Base-by-base conservation (phyloP, 352 stramenopile genomes). In the Peronospora destructor region DNA sequence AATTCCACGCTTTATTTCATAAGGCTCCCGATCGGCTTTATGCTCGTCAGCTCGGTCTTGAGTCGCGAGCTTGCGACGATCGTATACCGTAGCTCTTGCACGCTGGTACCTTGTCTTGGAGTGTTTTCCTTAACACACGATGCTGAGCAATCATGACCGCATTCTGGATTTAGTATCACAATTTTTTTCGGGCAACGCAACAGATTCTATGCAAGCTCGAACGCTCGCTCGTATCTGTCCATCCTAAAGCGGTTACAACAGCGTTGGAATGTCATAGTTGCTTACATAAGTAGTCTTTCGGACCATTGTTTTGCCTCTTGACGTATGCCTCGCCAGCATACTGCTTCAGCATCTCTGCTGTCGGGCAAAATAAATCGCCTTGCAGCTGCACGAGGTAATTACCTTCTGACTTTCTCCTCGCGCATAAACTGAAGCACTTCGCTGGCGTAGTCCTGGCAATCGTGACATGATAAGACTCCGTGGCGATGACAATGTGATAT, bases 381-480 rank as follows among this genome's bases (percentile, higher is more conserved):
- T 46, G 33, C 92, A 81, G 2, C 72, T 74, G 47, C 84, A 94
- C 84, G 66, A 19, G 81, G 81, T 16, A 94, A 47, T 10, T 56
- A 42, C n/a, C 76, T 30, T 12, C 53, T 64, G 10, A 91, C 61
- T 13, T 68, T 79, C 29, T 90, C 45, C 38, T 74, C 62, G 56
- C 75, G 83, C 3, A 76, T 33, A 61, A 83, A 87, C 16, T 12
- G 48, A 35, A 42, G 59, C 19, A 50, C 43, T 17, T 53, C 52
- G 9, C 2, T 53, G 0, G 53, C 32, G 40, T 79, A 71, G 12
- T 58, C 59, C 12, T 62, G 77, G 0, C 71, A 67, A 12, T 68
- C 45, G 17, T 91, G 81, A 35, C 84, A 94, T 34, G 71, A 70
- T 25, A 91, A 37, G 48, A 57, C 8, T 81, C 64, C 0, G 51